Evolutionary conservation across 306 rosid species (phyloP), one percentile per base, ranked within the genome.

Genomic region (Abrus precatorius): DNA sequence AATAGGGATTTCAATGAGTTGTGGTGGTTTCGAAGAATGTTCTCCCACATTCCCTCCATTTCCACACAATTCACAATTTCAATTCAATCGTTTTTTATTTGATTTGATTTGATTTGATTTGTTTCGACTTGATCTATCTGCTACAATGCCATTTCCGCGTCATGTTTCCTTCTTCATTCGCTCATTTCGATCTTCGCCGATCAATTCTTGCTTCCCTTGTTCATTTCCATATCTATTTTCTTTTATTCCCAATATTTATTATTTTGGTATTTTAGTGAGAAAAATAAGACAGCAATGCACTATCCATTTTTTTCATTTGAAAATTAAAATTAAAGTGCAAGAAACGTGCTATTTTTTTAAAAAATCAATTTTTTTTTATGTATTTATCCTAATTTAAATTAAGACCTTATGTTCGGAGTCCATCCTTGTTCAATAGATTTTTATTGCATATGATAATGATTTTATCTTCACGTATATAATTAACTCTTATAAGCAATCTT

Each of bases 1-100:
- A 94, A 94, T 20, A 89, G 82, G 11, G 89, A 86, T 77, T 83
- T 87, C 9, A 90, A 61, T 2, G 92, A 76, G 36, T 67, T 50
- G 1, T 80, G 82, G 5, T 89, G 89, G 65, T 56, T 83, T 36
- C 71, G 82, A 12, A 84, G 54, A 72, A 90, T 72, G 43, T 34
- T 87, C 32, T 90, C 92, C 87, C 91, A 82, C 84, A 84, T 77
- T 36, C 82, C 85, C 73, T 41, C 76, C 47, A 61, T 44, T 44
- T 59, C 74, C 78, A 47, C 69, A 34, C 2, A 1, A 20, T 20
- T 20, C 20, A 20, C 57, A 52, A 52, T 4, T 2, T 13, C 57
- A 2, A 54, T 14, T 54, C 60, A 6, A 54, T 54, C 7, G 48
- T 7, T 44, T 59, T 66, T 40, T 55, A 28, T n/a, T 72, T 49